A percentile compares a stretch with the other conserved stretches of the same genome.
Conservation (phyloP, 306 rosid genomes). For the Vigna reflexopilosa region DNA sequence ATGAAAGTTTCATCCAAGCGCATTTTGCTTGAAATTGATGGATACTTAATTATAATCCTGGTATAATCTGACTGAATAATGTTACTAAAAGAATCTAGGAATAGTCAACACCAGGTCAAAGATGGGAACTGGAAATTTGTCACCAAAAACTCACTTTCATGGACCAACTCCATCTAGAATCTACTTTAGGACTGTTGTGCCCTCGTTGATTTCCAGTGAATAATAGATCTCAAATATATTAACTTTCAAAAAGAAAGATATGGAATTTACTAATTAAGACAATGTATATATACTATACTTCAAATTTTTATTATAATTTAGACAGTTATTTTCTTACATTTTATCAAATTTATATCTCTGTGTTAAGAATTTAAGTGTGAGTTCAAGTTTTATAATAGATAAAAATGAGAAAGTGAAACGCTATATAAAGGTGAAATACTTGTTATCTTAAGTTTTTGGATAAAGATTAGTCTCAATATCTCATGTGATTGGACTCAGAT, state of each 20-base stretch:
- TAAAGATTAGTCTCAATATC: too few species aligned
- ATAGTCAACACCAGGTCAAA: neutral
- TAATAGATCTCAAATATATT: neutral
- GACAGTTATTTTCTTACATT: neutral
- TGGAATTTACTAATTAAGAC: neutral
- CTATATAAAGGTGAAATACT: too few species aligned
- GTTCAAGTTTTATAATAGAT: too few species aligned
- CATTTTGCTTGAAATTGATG: constrained; percentile 58
- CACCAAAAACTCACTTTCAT: constrained; percentile 1
- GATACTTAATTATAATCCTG: constrained; percentile 35
- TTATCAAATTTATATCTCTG: neutral
- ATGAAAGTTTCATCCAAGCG: constrained; percentile 59
- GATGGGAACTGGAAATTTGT: neutral
- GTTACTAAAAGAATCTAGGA: neutral
- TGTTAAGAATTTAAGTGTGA: too few species aligned
- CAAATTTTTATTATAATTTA: neutral
- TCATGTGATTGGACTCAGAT: too few species aligned
- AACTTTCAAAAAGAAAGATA: too few species aligned
- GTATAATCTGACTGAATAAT: neutral
- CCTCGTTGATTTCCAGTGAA: neutral
- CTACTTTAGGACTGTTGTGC: neutral
- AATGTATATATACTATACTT: neutral
- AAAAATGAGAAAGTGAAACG: too few species aligned
- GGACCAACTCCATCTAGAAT: neutral
- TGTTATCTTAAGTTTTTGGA: too few species aligned